A percentile compares a stretch with the other conserved stretches of the same genome.
These are phyloP conservation scores for Panicum hallii DNA, from an alignment of 202 grass and related monocot species.

Conservation along the genomic window DNA sequence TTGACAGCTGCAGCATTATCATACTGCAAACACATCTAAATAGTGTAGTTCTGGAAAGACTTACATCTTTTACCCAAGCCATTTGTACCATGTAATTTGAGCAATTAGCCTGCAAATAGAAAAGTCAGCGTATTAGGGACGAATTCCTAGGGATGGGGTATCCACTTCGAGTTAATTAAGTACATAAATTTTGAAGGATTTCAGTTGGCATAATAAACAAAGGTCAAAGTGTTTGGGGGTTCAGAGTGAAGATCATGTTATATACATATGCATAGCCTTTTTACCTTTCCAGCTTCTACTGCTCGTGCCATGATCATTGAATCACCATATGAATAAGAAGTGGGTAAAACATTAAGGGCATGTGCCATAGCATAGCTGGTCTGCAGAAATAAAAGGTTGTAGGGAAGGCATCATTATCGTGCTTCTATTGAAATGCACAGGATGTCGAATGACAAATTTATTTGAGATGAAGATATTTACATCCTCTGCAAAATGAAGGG, in stretches of 20 bases:
- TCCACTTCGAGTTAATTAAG: not conserved
- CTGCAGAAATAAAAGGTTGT: slow-evolving; percentile 48
- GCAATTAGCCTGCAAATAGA: slow-evolving; percentile 61
- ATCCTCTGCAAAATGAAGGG: slow-evolving; percentile 74
- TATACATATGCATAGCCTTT: slow-evolving; percentile 6
- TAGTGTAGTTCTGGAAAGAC: slow-evolving; percentile 46
- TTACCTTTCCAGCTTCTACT: slow-evolving; percentile 82
- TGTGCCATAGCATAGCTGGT: slow-evolving; percentile 77
- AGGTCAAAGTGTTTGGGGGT: slow-evolving; percentile 23
- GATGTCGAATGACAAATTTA: not conserved
- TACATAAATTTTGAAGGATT: slow-evolving; percentile 17
- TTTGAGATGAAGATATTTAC: slow-evolving; percentile 51
- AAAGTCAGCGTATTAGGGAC: slow-evolving; percentile 42
- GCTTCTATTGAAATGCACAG: slow-evolving; percentile 14
- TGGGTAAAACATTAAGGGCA: slow-evolving; percentile 83
- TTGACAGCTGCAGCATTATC: not conserved
- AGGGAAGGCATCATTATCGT: not conserved
- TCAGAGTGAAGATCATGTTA: slow-evolving; percentile 12
- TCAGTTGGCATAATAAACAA: slow-evolving; percentile 14
- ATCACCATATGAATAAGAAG: slow-evolving; percentile 87
- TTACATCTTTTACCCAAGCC: slow-evolving; percentile 92
- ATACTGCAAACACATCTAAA: slow-evolving; percentile 10
- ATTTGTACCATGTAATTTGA: slow-evolving; percentile 98
- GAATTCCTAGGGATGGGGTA: slow-evolving; percentile 29
- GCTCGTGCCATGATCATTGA: slow-evolving; percentile 80